A percentile compares a stretch with the other conserved stretches of the same genome.
Conservation (phyloP, 139 green algal species). For the Ettlia oleoabundans region DNA sequence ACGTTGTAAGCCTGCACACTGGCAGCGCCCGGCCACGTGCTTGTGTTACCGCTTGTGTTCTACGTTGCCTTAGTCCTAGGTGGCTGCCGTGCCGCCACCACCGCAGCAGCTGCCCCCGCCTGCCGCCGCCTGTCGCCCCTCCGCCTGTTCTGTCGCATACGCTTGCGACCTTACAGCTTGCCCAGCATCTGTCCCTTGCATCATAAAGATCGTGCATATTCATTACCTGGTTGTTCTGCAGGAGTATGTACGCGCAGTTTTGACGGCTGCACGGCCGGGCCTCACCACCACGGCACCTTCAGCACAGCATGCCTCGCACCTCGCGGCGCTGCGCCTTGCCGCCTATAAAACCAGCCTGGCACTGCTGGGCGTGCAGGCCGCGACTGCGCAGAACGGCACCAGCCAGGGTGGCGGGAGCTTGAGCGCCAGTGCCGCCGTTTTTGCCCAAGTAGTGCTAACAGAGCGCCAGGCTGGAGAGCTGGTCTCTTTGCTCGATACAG, state of each 20-base stretch:
- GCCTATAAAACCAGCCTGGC: not conserved
- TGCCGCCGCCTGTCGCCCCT: not conserved
- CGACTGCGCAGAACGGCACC: not conserved
- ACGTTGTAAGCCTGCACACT: too few species aligned
- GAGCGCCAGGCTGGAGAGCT: slow-evolving; percentile 12
- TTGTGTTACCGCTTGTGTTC: too few species aligned
- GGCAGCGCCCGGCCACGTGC: too few species aligned
- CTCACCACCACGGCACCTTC: not conserved
- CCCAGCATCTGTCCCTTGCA: not conserved
- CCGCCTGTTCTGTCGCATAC: too few species aligned
- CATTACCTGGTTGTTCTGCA: not conserved
- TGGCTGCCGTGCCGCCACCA: not conserved
- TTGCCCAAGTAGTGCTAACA: not conserved
- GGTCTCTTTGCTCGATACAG: slow-evolving; percentile 9
- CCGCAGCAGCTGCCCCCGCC: not conserved
- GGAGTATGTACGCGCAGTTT: slow-evolving; percentile 13
- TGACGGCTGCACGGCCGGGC: not conserved
- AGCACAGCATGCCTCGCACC: not conserved
- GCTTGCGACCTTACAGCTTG: not conserved
- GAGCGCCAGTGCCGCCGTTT: not conserved
- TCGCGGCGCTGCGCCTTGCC: not conserved
- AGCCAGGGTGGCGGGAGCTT: not conserved
- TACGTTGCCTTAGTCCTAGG: not conserved
- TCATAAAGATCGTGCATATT: too few species aligned
- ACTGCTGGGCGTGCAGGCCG: not conserved